Percentiles rank a stretch among this genome's conserved stretches.
These are phyloP conservation scores for Murraya koenigii DNA, from an alignment of 345 rosid species.

Conservation along the genomic window DNA sequence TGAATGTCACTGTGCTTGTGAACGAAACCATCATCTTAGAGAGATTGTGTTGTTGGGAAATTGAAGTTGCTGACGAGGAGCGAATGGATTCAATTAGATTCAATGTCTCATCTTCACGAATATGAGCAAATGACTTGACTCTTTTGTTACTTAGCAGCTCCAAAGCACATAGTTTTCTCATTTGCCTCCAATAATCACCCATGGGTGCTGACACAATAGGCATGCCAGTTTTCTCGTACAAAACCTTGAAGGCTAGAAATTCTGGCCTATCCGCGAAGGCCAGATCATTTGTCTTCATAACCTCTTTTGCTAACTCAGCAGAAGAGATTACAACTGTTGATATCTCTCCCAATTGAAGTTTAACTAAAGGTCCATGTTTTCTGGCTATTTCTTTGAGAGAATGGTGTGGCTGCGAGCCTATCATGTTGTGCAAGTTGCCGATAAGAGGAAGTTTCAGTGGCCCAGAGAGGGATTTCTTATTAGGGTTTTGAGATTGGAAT, in stretches of 20 bases:
- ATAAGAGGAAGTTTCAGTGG: constrained; percentile 3
- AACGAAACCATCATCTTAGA: background rate
- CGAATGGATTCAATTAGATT: background rate
- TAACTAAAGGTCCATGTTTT: background rate
- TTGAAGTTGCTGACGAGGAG: background rate
- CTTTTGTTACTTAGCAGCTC: background rate
- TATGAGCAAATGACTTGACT: background rate
- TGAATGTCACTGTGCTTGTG: background rate
- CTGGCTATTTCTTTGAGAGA: background rate
- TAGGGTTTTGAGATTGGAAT: background rate
- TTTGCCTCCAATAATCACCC: background rate
- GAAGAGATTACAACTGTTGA: background rate
- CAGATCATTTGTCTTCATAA: background rate
- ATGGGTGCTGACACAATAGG: background rate
- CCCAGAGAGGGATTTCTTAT: background rate
- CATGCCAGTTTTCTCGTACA: background rate
- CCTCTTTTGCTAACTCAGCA: background rate
- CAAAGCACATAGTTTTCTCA: background rate
- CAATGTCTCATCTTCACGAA: background rate
- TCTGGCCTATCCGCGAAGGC: background rate
- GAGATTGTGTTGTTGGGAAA: background rate
- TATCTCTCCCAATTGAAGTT: background rate
- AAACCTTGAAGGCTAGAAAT: background rate
- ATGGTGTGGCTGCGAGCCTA: background rate
- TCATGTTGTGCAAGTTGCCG: background rate